phyloP scores from a whole-genome alignment of 2,329 filamentous ascomycete genomes.

The Pseudogymnoascus sp. region DNA sequence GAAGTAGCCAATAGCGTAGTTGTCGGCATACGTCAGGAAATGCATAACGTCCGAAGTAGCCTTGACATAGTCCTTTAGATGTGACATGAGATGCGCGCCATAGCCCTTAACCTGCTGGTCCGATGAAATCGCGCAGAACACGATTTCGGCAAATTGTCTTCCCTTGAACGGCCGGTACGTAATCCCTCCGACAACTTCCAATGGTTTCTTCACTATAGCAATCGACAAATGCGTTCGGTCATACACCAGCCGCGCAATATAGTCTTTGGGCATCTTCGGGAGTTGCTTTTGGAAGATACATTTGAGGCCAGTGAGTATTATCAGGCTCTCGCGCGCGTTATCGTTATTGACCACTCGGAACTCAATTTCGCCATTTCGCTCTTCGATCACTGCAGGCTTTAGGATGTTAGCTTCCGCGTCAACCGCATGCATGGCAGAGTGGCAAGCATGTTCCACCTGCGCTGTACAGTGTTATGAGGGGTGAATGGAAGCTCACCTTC shows the following conservation, averaged over 20 bases:
- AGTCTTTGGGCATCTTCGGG: slow-evolving; percentile 98
- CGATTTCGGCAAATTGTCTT: slow-evolving; percentile 91
- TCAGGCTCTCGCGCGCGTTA: slow-evolving; percentile 74
- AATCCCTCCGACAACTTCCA: slow-evolving; percentile 94
- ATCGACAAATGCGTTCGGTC: slow-evolving; percentile 94
- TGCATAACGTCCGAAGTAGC: slow-evolving; percentile 96
- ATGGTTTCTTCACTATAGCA: slow-evolving; percentile 91
- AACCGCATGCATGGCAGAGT: background rate
- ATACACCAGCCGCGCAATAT: slow-evolving; percentile 94
- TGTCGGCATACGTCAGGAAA: slow-evolving; percentile 96
- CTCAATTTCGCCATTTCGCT: slow-evolving; percentile 88
- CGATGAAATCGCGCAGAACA: slow-evolving; percentile 95
- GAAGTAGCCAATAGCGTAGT: slow-evolving; percentile 98
- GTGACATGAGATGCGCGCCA: slow-evolving; percentile 94
- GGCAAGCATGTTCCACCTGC: background rate
- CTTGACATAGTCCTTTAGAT: slow-evolving; percentile 96
- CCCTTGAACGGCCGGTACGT: slow-evolving; percentile 92
- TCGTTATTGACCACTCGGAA: slow-evolving; percentile 99
- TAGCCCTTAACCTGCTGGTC: slow-evolving; percentile 99
- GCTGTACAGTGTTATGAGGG: background rate
- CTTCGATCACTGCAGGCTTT: slow-evolving; percentile 82
- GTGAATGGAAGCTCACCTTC: slow-evolving; percentile 49
- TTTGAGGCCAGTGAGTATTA: slow-evolving; percentile 91
- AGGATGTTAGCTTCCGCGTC: slow-evolving; percentile 22
- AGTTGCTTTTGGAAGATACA: slow-evolving; percentile 98